Conservation (phyloP, 176 grass and related monocot species). For the Guadua angustifolia region DNA sequence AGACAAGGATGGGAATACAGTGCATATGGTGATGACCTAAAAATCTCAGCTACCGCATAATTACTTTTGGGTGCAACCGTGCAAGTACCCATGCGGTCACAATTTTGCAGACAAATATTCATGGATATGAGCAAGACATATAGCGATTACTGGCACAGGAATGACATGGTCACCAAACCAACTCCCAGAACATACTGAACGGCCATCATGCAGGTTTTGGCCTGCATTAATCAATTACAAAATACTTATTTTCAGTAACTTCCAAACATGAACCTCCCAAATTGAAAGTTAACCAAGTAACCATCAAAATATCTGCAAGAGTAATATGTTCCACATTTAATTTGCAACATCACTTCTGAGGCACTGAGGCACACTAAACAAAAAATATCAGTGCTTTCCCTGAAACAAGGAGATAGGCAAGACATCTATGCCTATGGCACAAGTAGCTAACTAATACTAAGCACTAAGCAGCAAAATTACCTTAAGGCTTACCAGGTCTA, state of each 20-base stretch:
- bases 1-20: not conserved
- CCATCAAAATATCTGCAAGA: conserved; percentile 8
- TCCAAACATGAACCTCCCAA: conserved; percentile 8
- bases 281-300: not conserved
- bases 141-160: not conserved
- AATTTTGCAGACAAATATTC: conserved; percentile 3
- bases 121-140: conserved; percentile 1
- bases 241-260: not conserved
- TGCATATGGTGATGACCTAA: not conserved
- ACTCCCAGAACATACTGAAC: not conserved
- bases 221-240: not conserved
- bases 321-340: not conserved
- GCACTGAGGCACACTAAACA: not conserved
- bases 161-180: conserved; percentile 9
- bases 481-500: not conserved
- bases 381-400: not conserved
- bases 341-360: conserved; percentile 25
- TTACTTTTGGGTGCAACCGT: not conserved
- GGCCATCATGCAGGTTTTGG: conserved; percentile 13
- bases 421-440: conserved; percentile 1
- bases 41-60: not conserved
- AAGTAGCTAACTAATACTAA: conserved; percentile 9
- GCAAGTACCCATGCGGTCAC: conserved; percentile 15
- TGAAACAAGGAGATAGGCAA: not conserved
- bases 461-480: conserved; percentile 7